Percentiles rank a stretch among this genome's conserved stretches.
Conservation (phyloP, 2,329 filamentous ascomycete species). For the Helicocarpus griseus region DNA sequence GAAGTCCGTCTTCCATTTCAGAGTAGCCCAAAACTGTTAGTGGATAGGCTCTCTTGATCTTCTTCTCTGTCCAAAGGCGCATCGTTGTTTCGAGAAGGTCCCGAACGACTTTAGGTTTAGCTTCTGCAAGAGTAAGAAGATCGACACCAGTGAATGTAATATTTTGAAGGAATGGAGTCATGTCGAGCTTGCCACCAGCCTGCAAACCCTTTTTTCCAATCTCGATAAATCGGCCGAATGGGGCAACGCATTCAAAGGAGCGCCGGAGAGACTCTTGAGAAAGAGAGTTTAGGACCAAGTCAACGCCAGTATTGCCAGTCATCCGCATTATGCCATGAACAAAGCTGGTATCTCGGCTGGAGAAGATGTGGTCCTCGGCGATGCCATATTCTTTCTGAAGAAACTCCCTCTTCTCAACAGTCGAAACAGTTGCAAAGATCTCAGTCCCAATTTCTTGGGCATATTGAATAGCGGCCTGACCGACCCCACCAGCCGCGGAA, state of each 20-base stretch:
- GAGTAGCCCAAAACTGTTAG: constrained; percentile 11
- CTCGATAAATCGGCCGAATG: constrained; percentile 15
- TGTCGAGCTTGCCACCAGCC: constrained; percentile 6
- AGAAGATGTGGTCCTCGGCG: constrained; percentile 16
- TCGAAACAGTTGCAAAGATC: constrained; percentile 17
- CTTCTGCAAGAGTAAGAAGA: constrained; percentile 11
- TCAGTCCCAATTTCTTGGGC: constrained; percentile 15
- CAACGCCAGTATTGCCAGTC: constrained; percentile 15
- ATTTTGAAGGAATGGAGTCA: constrained; percentile 12
- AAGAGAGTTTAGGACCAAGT: constrained; percentile 13
- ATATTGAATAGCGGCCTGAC: constrained; percentile 18
- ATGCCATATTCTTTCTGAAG: constrained; percentile 16
- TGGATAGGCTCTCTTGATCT: constrained; percentile 12
- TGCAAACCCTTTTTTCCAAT: constrained; percentile 14
- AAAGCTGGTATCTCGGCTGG: constrained; percentile 15
- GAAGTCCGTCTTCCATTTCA: constrained; percentile 13
- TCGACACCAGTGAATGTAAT: constrained; percentile 13
- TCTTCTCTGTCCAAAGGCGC: constrained; percentile 10
- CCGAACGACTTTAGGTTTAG: constrained; percentile 8
- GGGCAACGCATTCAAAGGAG: constrained; percentile 13
- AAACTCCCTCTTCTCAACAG: constrained; percentile 14
- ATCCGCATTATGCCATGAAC: constrained; percentile 14
- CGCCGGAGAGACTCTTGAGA: constrained; percentile 12
- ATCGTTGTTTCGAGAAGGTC: constrained; percentile 10
- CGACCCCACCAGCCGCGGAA: constrained; percentile 18